A percentile compares a stretch with the other conserved stretches of the same genome.
Conservation (phyloP, 2,329 filamentous ascomycete genomes). For the Nemania bipapillata region DNA sequence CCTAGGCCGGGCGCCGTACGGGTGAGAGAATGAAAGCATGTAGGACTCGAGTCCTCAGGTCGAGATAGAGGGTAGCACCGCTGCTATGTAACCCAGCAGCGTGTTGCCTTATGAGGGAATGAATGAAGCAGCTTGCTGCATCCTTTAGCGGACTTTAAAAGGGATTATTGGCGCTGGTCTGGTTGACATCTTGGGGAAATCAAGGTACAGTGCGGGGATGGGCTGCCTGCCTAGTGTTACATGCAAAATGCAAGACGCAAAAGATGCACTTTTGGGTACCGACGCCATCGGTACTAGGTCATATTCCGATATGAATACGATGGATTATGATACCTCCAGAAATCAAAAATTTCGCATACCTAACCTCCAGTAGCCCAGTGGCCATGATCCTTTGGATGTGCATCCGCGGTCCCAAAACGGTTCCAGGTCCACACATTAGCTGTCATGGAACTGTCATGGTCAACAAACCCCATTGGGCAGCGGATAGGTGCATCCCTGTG, state of each 20-base stretch:
- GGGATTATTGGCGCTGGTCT: slow-evolving; percentile 5
- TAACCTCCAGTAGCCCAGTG: not conserved
- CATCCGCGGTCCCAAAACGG: not conserved
- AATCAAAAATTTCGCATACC: slow-evolving; percentile 1
- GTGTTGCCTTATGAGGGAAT: slow-evolving; percentile 12
- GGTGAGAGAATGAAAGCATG: slow-evolving; percentile 42
- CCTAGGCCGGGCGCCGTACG: slow-evolving; percentile 37
- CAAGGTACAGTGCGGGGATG: slow-evolving; percentile 33
- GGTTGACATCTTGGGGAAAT: slow-evolving; percentile 17
- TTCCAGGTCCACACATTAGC: not conserved
- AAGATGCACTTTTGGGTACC: slow-evolving; percentile 19
- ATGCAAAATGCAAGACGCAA: slow-evolving; percentile 14
- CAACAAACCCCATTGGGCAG: not conserved
- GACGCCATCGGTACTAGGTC: not conserved
- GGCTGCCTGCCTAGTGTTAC: not conserved
- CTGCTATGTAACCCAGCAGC: slow-evolving; percentile 37
- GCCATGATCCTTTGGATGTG: not conserved
- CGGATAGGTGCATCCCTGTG: not conserved
- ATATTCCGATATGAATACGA: slow-evolving; percentile 7
- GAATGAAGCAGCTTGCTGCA: slow-evolving; percentile 13
- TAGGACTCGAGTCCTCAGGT: slow-evolving; percentile 34
- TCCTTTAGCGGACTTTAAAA: slow-evolving; percentile 11
- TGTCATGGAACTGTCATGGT: slow-evolving; percentile 13
- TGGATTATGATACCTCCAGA: slow-evolving; percentile 3
- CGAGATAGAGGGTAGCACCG: slow-evolving; percentile 37